Percentiles rank a stretch among this genome's conserved stretches.
phyloP scores from a whole-genome alignment of 139 green algal genomes.

The Desmodesmus armatus region DNA sequence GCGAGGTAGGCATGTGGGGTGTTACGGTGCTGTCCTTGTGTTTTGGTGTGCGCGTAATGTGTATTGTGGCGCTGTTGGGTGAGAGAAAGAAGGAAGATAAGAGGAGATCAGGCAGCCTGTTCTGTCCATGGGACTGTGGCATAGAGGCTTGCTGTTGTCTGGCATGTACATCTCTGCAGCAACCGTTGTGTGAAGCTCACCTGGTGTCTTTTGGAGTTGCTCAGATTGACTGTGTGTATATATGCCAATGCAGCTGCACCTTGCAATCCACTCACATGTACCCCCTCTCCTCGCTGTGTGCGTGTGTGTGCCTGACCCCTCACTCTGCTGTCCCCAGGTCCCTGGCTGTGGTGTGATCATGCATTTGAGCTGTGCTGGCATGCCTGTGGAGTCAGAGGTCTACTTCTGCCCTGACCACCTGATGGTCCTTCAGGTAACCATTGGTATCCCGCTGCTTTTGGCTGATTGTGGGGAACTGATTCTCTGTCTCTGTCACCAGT shows the following conservation, averaged over 20 bases:
- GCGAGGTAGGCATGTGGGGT: constrained; percentile 1
- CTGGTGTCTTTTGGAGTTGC: not conserved
- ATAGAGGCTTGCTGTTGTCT: not conserved
- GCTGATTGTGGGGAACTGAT: too few relatives aligned
- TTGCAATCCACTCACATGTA: not conserved
- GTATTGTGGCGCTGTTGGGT: too few relatives aligned
- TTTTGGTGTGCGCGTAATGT: not conserved
- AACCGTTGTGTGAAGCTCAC: too few relatives aligned
- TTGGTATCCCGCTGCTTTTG: too few relatives aligned
- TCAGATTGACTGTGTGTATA: not conserved
- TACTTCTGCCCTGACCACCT: constrained; percentile 41
- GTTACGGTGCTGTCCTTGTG: not conserved
- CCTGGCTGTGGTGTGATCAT: constrained; percentile 41
- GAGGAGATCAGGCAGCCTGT: not conserved
- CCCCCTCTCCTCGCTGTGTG: too few relatives aligned
- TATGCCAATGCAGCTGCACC: not conserved
- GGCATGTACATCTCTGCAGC: too few relatives aligned
- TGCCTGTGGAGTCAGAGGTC: constrained; percentile 2
- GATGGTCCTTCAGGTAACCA: not conserved
- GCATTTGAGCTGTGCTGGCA: constrained; percentile 33
- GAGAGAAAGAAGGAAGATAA: too few relatives aligned
- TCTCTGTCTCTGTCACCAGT: too few relatives aligned
- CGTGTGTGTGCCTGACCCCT: not conserved
- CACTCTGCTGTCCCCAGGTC: constrained; percentile 1
- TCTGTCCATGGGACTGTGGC: not conserved